phyloP scores from a whole-genome alignment of 768 basidiomycete species.

The Phlebiopsis flavidoalba region DNA sequence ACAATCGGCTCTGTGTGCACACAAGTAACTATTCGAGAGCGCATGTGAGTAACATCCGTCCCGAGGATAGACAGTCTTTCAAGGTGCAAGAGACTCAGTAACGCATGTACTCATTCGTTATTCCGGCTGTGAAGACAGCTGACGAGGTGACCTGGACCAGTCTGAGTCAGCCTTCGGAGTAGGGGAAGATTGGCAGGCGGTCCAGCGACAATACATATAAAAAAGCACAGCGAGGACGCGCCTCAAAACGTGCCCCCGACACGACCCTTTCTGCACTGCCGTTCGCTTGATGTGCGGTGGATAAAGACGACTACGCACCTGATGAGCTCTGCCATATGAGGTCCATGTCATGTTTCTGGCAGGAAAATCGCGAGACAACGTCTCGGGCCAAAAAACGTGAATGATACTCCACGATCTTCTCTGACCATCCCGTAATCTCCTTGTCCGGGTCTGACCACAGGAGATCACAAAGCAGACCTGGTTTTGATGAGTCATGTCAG shows the following conservation, averaged over 20 bases:
- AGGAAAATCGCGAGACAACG: constrained; percentile 96
- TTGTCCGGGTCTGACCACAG: constrained; percentile 99
- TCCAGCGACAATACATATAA: neutral
- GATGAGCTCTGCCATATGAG: constrained; percentile 97
- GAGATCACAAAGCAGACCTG: constrained; percentile 91
- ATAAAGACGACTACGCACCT: constrained; percentile 50
- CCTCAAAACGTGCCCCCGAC: neutral
- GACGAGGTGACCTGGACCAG: constrained; percentile 75
- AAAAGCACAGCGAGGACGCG: neutral
- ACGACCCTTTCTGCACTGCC: neutral
- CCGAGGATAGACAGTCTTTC: too few relatives aligned
- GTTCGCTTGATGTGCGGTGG: neutral
- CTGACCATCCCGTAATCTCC: constrained; percentile 98
- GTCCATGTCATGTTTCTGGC: constrained; percentile 99
- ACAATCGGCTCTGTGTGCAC: too few relatives aligned
- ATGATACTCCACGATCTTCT: constrained; percentile 99
- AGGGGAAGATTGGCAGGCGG: neutral
- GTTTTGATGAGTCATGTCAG: neutral
- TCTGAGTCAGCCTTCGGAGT: neutral
- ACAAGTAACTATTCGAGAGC: too few relatives aligned
- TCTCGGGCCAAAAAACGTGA: constrained; percentile 99
- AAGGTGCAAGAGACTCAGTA: too few relatives aligned
- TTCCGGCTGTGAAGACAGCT: too few relatives aligned
- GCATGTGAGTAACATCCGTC: too few relatives aligned
- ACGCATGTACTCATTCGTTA: too few relatives aligned